These are phyloP conservation scores for Zygosaccharomyces sapae DNA, from an alignment of 1,139 yeast genomes.

Conservation along the genomic window DNA sequence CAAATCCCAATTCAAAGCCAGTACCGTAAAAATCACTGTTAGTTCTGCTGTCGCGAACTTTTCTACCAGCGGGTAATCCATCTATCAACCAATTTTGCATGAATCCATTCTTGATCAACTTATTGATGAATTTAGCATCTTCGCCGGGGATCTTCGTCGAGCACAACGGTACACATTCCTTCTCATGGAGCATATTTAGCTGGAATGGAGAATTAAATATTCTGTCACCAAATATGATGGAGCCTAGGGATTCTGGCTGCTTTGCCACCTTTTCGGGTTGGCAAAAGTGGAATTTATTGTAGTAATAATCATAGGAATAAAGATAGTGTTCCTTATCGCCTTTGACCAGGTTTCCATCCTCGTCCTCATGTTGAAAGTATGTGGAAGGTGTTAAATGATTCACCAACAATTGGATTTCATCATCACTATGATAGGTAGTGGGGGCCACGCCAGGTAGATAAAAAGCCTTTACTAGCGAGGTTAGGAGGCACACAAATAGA, in stretches of 20 bases:
- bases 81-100: constrained; percentile 90
- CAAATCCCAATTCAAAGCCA: constrained; percentile 78
- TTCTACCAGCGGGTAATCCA: constrained; percentile 86
- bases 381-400: constrained; percentile 85
- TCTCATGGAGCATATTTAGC: constrained; percentile 69
- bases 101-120: constrained; percentile 76
- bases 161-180: constrained; percentile 65
- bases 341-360: constrained; percentile 40
- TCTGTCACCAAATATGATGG: constrained; percentile 91
- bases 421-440: constrained; percentile 72
- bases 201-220: constrained; percentile 89
- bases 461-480: constrained; percentile 48
- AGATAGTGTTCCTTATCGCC: constrained; percentile 46
- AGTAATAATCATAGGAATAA: constrained; percentile 81
- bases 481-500: neutral
- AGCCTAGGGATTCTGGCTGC: constrained; percentile 87
- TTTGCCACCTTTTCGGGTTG: constrained; percentile 56
- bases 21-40: constrained; percentile 61
- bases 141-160: constrained; percentile 50
- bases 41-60: constrained; percentile 54
- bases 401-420: constrained; percentile 70
- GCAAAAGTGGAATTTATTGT: constrained; percentile 80
- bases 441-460: constrained; percentile 97
- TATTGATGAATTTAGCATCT: constrained; percentile 71
- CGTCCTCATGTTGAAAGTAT: constrained; percentile 40